Percentiles rank a stretch among this genome's conserved stretches.
phyloP scores from a whole-genome alignment of 306 rosid species.

The Morella rubra region DNA sequence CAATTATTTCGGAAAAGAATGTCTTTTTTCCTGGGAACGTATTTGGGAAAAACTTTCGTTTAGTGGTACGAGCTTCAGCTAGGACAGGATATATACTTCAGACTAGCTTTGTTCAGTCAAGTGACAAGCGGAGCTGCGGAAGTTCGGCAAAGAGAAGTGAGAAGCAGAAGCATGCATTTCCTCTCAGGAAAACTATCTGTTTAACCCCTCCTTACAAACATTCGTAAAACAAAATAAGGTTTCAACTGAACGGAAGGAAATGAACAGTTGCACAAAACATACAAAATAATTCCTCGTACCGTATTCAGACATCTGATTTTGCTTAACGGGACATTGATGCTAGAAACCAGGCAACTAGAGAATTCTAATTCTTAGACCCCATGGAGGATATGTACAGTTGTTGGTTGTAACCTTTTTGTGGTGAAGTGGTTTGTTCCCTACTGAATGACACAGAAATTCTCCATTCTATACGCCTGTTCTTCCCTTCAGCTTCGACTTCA shows the following conservation, averaged over 20 bases:
- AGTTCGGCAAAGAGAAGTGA: no score
- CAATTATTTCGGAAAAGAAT: no score
- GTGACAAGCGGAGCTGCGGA: no score
- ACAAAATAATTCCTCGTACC: constrained; percentile 8
- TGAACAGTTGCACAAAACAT: neutral
- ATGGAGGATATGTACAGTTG: neutral
- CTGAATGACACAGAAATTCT: constrained; percentile 6
- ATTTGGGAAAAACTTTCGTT: no score
- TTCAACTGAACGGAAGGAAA: constrained; percentile 12
- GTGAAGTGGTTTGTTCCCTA: constrained; percentile 5
- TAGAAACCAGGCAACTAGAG: constrained; percentile 18
- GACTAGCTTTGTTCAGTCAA: no score
- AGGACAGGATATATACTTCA: no score
- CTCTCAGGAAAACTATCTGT: no score
- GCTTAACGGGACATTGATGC: constrained; percentile 5
- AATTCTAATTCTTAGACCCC: neutral
- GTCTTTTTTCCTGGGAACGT: no score
- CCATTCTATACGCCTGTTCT: constrained; percentile 14
- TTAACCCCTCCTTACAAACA: no score
- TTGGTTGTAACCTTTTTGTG: no score
- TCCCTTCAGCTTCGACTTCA: constrained; percentile 22
- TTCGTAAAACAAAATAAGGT: neutral
- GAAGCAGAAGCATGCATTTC: no score
- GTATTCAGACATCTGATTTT: constrained; percentile 9
- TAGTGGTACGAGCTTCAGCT: no score